Evolutionary conservation across 1,284 basidiomycete genomes (phyloP), one percentile per base, ranked within the genome.

Genomic region (Neolentinus lepideus): DNA sequence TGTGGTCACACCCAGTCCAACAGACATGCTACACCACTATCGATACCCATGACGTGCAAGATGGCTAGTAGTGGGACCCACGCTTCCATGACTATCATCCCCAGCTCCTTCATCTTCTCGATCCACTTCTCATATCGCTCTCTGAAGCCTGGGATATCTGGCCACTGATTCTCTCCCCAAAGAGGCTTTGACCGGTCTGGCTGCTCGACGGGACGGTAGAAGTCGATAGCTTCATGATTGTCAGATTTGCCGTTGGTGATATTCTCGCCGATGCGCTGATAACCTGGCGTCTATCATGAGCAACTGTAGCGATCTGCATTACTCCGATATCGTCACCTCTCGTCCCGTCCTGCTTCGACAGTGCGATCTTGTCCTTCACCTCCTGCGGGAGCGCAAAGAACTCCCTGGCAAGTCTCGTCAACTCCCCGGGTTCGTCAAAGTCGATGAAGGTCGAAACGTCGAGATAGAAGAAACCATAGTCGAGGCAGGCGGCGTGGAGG

Each of bases 381-480:
- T 78, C 80, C 58, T 86, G 80, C 0, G 88, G 82, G 10, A 85
- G 68, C 9, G 67, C 62, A 62, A 94, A 94, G 74, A 94, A 95
- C 58, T 81, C 71, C 21, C 79, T 75, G 1, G 83, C 90, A 1
- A 91, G 74, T 6, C 71, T 66, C 0, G 81, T 69, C 3, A 92
- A 76, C 59, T 87, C 80, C 36, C 84, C 79, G n/a, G 86, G 78
- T 62, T 92, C 86, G 0, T 71, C 64, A 0, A 70, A 68, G 38
- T 82, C 71, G 19, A 84, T 68, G 61, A 77, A 88, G 1, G 75
- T 69, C 9, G 80, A 78, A 45, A 92, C 76, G 56, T 88, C 79
- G 52, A 94, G 75, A 67, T 94, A 95, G 71, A 94, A 92, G 76
- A 94, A 94, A 0, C 92, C 92, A 56, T 83, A 90, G 56, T 88